Evolutionary conservation across 768 basidiomycete genomes (phyloP), one percentile per base, ranked within the genome.

Genomic region (Naganishia onofrii): DNA sequence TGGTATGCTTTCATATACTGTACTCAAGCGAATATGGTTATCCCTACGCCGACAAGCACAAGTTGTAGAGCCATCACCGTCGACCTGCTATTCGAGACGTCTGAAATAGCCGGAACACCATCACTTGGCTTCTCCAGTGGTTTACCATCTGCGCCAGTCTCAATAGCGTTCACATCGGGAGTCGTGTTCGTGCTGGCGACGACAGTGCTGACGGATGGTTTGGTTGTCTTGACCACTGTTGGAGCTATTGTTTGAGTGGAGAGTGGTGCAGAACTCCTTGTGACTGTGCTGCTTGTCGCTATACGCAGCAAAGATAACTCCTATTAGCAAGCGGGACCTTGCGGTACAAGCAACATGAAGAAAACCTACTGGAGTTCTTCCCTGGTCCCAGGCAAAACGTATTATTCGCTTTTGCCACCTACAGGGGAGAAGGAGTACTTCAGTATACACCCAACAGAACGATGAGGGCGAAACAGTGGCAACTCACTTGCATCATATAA

Each of bases 351-450:
- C 42, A 42, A 15, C 7, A 15, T 17, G 2, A 51, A n/a, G 21
- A 51, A n/a, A n/a, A 23, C 48, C 12, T 51, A 51, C 48, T 26
- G 4, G 48, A 51, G 48, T 51, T 26, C 23, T 51, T 42, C 15
- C 2, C 42, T 7, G 42, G 42, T 42, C 42, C 6, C 12, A 23
- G 3, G 42, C 60, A 63, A 42, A 63, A 63, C 19, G 60, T 63
- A 44, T 63, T 63, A 17, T 63, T 63, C 10, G 60, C 23, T 17
- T 63, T 63, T n/a, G 60, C 36, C n/a, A 26, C 29, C 60, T 63
- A 26, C 34, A 63, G 34, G 8, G 34, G 32, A 9, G 10, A 34
- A 21, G 32, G 31, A 15, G 32, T 2, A 31, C 10, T 15, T 28
- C 6, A 28, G 29, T 32, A 7, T 12, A 21, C 7, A n/a, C n/a